A percentile compares a stretch with the other conserved stretches of the same genome.
phyloP scores from a whole-genome alignment of 768 basidiomycete species.

The Amanita jacksonii region DNA sequence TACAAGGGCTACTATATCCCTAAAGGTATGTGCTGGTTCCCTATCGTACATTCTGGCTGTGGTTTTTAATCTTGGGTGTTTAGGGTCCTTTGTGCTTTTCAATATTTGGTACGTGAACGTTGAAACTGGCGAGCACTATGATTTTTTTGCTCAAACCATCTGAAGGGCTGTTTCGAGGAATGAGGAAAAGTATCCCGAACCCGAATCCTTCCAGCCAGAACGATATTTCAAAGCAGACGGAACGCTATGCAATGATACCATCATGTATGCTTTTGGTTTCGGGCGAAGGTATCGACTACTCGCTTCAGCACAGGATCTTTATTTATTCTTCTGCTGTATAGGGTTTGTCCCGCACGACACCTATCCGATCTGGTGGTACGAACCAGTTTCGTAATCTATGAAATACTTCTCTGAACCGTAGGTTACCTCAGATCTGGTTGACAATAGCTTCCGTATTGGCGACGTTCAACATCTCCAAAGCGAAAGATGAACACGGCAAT shows the following conservation, averaged over 20 bases:
- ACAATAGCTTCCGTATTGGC: conserved; percentile 21
- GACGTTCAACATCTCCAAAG: conserved; percentile 20
- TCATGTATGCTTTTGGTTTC: conserved; percentile 19
- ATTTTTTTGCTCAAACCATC: neutral
- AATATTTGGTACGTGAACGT: neutral
- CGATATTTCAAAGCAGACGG: neutral
- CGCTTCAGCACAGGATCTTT: conserved; percentile 4
- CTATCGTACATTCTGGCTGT: too few species aligned
- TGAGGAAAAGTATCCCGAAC: conserved; percentile 11
- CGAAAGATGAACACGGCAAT: too few species aligned
- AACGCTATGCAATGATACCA: conserved; percentile 9
- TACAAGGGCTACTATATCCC: conserved; percentile 24
- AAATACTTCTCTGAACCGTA: conserved; percentile 13
- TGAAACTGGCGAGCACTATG: neutral
- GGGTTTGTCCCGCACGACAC: neutral
- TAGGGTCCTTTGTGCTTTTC: conserved; percentile 5
- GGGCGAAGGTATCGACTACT: conserved; percentile 12
- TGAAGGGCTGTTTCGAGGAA: conserved; percentile 10
- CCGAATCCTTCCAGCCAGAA: conserved; percentile 1
- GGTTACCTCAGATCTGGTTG: conserved; percentile 13
- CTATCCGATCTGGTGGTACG: neutral
- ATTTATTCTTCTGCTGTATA: neutral
- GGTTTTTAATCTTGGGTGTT: neutral
- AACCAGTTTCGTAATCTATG: conserved; percentile 20
- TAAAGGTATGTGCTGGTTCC: conserved; percentile 10